Evolutionary conservation across 2,329 filamentous ascomycete species (phyloP).

Genomic region (Aspergillus udagawae): DNA sequence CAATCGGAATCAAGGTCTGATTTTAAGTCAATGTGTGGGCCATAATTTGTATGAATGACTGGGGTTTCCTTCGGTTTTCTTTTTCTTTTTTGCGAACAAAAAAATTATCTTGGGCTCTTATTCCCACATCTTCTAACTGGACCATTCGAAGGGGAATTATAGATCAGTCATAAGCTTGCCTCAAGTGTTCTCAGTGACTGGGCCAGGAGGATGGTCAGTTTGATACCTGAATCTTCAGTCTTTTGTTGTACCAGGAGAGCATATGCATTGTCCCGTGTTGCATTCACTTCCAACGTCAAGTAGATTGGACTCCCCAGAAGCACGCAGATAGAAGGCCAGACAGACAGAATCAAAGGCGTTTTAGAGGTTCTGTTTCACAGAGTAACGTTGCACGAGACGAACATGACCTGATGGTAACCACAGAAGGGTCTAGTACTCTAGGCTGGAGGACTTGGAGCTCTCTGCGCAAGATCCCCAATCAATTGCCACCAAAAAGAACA

Average conservation of each 20-base stretch:
- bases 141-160: constrained; percentile 1
- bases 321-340: constrained; percentile 19
- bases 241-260: constrained; percentile 24
- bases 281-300: constrained; percentile 20
- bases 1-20: constrained; percentile 28
- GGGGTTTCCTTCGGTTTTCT: constrained; percentile 4
- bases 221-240: constrained; percentile 18
- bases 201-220: constrained; percentile 11
- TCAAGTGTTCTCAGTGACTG: constrained; percentile 7
- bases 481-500: constrained; percentile 10
- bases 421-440: constrained; percentile 19
- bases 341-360: constrained; percentile 22
- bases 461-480: constrained; percentile 17
- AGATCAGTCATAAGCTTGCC: constrained; percentile 8
- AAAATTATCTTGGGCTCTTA: background rate
- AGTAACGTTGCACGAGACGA: constrained; percentile 35
- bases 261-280: constrained; percentile 31
- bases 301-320: constrained; percentile 13
- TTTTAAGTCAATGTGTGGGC: constrained; percentile 31
- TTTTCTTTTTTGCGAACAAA: constrained; percentile 5
- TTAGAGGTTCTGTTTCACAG: constrained; percentile 34
- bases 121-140: background rate
- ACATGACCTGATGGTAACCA: constrained; percentile 27
- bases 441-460: constrained; percentile 17
- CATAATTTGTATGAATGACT: constrained; percentile 23